phyloP scores from a whole-genome alignment of 768 basidiomycete genomes.

The Leucocoprinus leucothites region DNA sequence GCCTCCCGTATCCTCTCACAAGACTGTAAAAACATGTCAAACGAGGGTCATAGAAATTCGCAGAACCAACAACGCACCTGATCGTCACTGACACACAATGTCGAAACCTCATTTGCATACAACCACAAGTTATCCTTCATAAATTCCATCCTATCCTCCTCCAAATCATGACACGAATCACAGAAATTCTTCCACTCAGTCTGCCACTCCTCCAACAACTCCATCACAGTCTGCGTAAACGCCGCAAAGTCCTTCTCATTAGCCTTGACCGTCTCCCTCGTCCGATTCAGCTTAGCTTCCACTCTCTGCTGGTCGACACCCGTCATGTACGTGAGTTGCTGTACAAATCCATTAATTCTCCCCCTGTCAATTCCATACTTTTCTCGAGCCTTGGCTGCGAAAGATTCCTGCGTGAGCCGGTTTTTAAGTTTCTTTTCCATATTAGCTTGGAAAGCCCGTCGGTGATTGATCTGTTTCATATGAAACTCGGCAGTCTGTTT shows the following conservation, averaged over 20 bases:
- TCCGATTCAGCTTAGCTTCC: constrained; percentile 76
- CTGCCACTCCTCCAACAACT: constrained; percentile 83
- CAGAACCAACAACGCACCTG: constrained; percentile 48
- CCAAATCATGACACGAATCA: constrained; percentile 94
- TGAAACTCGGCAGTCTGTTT: constrained; percentile 56
- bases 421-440: constrained; percentile 89
- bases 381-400: constrained; percentile 83
- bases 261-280: constrained; percentile 80
- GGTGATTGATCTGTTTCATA: constrained; percentile 63
- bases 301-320: constrained; percentile 89
- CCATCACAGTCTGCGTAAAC: constrained; percentile 72
- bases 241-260: constrained; percentile 90
- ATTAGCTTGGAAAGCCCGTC: constrained; percentile 61
- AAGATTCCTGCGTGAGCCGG: constrained; percentile 81
- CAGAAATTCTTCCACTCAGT: constrained; percentile 92
- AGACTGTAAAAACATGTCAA: constrained; percentile 47
- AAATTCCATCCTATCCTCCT: constrained; percentile 92
- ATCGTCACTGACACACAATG: constrained; percentile 93
- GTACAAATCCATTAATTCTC: constrained; percentile 86
- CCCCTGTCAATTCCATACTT: constrained; percentile 88
- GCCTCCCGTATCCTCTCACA: constrained; percentile 86
- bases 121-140: constrained; percentile 94
- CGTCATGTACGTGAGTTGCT: constrained; percentile 79
- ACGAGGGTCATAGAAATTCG: too few relatives aligned
- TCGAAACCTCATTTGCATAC: constrained; percentile 92